Conservation (phyloP, 345 rosid species). For the Lepidium sativum region DNA sequence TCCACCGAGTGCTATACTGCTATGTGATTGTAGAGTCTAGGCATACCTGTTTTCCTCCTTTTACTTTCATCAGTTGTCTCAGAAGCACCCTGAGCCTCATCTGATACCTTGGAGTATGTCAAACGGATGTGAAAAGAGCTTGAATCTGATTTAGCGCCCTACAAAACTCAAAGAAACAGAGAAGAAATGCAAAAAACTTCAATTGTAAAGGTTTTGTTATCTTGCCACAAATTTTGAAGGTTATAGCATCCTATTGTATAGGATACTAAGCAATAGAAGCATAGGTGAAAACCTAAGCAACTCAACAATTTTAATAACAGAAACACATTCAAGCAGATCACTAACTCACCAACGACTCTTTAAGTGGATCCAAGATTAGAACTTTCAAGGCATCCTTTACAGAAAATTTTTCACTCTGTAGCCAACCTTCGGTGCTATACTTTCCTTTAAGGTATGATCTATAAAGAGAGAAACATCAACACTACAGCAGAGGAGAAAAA, state of each 20-base stretch:
- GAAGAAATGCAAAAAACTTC: slow-evolving; percentile 3
- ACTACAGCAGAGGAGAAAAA: not conserved
- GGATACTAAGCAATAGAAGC: not conserved
- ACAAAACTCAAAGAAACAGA: slow-evolving; percentile 34
- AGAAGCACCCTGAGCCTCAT: slow-evolving; percentile 18
- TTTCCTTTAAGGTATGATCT: slow-evolving; percentile 57
- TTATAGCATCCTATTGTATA: not conserved
- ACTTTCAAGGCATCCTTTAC: slow-evolving; percentile 70
- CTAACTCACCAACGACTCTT: slow-evolving; percentile 48
- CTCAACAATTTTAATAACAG: not conserved
- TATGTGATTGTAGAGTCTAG: not conserved
- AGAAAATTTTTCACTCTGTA: slow-evolving; percentile 38
- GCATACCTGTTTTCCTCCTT: slow-evolving; percentile 63
- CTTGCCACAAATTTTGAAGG: not conserved
- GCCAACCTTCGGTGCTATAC: slow-evolving; percentile 51
- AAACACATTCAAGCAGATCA: not conserved
- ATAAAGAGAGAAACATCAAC: slow-evolving; percentile 12
- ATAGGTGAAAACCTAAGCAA: slow-evolving; percentile 1
- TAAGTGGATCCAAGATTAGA: slow-evolving; percentile 44
- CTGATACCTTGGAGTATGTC: slow-evolving; percentile 43
- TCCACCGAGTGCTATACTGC: not conserved
- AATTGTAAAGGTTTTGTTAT: not conserved
- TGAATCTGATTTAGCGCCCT: slow-evolving; percentile 60
- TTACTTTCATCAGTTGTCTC: slow-evolving; percentile 39
- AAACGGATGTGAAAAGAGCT: slow-evolving; percentile 57